Evolutionary conservation across 129 eudicot species (phyloP).

Genomic region (Saussurea involucrata): DNA sequence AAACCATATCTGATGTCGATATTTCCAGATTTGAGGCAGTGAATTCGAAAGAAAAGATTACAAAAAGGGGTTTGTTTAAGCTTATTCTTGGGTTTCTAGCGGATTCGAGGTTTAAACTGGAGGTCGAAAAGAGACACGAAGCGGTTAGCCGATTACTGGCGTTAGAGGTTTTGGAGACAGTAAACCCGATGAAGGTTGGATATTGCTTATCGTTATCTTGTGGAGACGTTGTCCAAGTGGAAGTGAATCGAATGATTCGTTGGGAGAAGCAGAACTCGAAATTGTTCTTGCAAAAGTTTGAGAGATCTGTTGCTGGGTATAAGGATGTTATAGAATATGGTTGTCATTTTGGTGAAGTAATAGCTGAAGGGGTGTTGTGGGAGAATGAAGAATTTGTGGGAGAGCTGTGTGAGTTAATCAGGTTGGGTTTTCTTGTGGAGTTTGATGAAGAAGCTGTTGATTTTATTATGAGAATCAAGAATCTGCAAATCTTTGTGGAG

Average conservation of each 20-base stretch:
- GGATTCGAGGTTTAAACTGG: slow-evolving; percentile 20
- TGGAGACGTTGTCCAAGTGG: slow-evolving; percentile 24
- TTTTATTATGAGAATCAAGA: slow-evolving; percentile 45
- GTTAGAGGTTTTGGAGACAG: slow-evolving; percentile 31
- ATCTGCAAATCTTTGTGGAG: slow-evolving; percentile 47
- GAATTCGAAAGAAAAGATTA: slow-evolving; percentile 17
- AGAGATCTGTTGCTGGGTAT: slow-evolving; percentile 9
- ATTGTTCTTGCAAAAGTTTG: slow-evolving; percentile 38
- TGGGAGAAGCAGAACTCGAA: slow-evolving; percentile 50
- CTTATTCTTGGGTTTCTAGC: slow-evolving; percentile 51
- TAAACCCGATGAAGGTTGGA: slow-evolving; percentile 24
- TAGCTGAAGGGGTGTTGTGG: slow-evolving; percentile 56
- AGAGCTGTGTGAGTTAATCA: slow-evolving; percentile 42
- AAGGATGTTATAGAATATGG: slow-evolving; percentile 42
- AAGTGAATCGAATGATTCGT: slow-evolving; percentile 35
- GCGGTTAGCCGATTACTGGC: slow-evolving; percentile 26
- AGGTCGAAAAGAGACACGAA: slow-evolving; percentile 34
- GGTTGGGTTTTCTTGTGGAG: slow-evolving; percentile 50
- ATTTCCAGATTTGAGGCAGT: slow-evolving; percentile 6
- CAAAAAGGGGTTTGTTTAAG: slow-evolving; percentile 26
- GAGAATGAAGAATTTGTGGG: slow-evolving; percentile 45
- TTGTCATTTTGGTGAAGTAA: slow-evolving; percentile 36
- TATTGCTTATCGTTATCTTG: slow-evolving; percentile 32
- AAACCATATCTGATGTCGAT: slow-evolving; percentile 22
- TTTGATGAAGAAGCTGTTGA: slow-evolving; percentile 57